phyloP scores from a whole-genome alignment of 495 filamentous ascomycete genomes.

The Rusavskia elegans region DNA sequence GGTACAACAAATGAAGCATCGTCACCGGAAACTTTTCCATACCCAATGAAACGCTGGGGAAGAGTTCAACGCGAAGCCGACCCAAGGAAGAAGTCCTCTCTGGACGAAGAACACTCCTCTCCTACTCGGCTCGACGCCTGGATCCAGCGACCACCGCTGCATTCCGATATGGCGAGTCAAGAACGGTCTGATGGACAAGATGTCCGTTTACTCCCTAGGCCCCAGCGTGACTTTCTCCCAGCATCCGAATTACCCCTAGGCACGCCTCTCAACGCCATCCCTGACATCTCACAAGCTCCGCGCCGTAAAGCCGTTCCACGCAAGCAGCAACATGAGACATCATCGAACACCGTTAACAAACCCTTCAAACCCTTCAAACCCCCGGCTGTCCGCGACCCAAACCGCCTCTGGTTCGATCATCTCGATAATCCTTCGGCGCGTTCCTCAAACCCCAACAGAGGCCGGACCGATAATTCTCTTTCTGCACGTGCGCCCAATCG shows the following conservation, averaged over 20 bases:
- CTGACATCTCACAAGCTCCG: slow-evolving; percentile 6
- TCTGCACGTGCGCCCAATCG: no score
- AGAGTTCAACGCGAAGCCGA: neutral
- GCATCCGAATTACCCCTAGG: slow-evolving; percentile 10
- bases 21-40: slow-evolving; percentile 7
- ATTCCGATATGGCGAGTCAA: neutral
- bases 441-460: neutral
- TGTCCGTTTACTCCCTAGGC: neutral
- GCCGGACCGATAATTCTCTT: no score
- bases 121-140: slow-evolving; percentile 7
- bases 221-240: slow-evolving; percentile 7
- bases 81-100: neutral
- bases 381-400: slow-evolving; percentile 15
- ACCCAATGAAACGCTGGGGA: slow-evolving; percentile 6
- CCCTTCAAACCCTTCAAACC: slow-evolving; percentile 23
- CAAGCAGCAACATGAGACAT: slow-evolving; percentile 3
- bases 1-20: neutral
- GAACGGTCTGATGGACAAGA: neutral
- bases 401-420: slow-evolving; percentile 17
- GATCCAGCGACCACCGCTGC: slow-evolving; percentile 6
- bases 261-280: slow-evolving; percentile 14
- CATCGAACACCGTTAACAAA: slow-evolving; percentile 12
- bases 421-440: neutral
- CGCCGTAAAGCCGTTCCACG: neutral
- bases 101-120: neutral